These are phyloP conservation scores for Talaromyces sp. DNA, from an alignment of 2,329 filamentous ascomycete species.

Conservation along the genomic window DNA sequence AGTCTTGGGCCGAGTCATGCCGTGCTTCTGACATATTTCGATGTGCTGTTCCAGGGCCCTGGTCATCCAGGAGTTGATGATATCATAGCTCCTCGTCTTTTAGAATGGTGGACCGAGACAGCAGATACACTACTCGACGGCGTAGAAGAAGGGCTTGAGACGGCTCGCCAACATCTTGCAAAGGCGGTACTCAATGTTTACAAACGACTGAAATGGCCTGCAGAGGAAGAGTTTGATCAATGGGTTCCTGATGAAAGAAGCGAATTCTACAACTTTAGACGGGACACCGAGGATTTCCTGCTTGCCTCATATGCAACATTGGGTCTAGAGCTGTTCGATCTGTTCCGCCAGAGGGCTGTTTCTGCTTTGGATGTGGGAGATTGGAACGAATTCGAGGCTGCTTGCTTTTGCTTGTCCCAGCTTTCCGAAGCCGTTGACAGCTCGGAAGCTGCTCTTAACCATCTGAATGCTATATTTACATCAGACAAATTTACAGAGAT, in stretches of 20 bases:
- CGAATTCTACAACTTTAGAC: conserved; percentile 44
- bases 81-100: conserved; percentile 32
- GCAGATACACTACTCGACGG: conserved; percentile 39
- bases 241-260: conserved; percentile 45
- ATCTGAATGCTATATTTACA: conserved; percentile 42
- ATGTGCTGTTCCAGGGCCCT: conserved; percentile 39
- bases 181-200: conserved; percentile 42
- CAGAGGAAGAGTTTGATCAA: conserved; percentile 30
- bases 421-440: conserved; percentile 46
- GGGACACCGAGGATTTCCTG: conserved; percentile 46
- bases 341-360: conserved; percentile 39
- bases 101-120: conserved; percentile 44
- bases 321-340: conserved; percentile 41
- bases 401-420: conserved; percentile 43
- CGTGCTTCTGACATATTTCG: conserved; percentile 35
- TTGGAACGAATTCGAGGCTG: conserved; percentile 45
- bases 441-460: conserved; percentile 41
- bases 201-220: conserved; percentile 42
- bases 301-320: conserved; percentile 44
- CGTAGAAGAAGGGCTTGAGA: conserved; percentile 26
- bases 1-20: conserved; percentile 32
- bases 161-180: conserved; percentile 39
- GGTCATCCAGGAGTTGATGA: conserved; percentile 43
- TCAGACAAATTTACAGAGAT: conserved; percentile 34
- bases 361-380: conserved; percentile 32